These are phyloP conservation scores for Penicillium goetzii DNA, from an alignment of 495 filamentous ascomycete species.

Conservation along the genomic window DNA sequence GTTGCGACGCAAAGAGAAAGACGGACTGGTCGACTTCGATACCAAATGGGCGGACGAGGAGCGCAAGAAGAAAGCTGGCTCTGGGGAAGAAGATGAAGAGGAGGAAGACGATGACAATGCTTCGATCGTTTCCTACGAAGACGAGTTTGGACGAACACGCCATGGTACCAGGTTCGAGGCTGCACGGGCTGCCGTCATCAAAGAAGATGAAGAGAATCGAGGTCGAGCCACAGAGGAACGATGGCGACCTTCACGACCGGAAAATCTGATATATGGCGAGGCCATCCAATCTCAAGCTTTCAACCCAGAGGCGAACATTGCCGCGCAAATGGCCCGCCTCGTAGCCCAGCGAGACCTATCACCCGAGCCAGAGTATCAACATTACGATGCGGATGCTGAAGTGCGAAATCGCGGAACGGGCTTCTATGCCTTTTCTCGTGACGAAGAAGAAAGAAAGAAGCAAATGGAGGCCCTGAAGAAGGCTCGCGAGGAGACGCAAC, in stretches of 20 bases:
- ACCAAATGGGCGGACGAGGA: conserved; percentile 83
- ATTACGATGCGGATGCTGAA: conserved; percentile 85
- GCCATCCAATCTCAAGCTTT: conserved; percentile 83
- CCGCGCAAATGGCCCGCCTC: conserved; percentile 68
- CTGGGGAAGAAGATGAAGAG: conserved; percentile 43
- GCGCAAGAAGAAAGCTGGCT: conserved; percentile 38
- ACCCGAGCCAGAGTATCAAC: conserved; percentile 71
- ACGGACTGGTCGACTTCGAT: conserved; percentile 86
- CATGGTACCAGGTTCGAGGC: conserved; percentile 67
- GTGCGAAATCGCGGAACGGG: conserved; percentile 85
- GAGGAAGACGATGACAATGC: conserved; percentile 52
- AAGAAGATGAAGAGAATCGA: conserved; percentile 38
- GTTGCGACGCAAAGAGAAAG: conserved; percentile 47
- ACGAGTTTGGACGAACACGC: conserved; percentile 85
- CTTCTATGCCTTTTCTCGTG: conserved; percentile 82
- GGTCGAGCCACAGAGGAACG: conserved; percentile 48
- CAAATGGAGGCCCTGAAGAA: conserved; percentile 77
- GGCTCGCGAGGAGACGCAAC: conserved; percentile 71
- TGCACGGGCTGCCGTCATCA: conserved; percentile 56
- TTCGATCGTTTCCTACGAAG: conserved; percentile 77
- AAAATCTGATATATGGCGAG: conserved; percentile 79
- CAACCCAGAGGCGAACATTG: conserved; percentile 62
- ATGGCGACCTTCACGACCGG: conserved; percentile 65
- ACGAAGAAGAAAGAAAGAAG: conserved; percentile 62
- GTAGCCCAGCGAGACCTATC: conserved; percentile 74